These are phyloP conservation scores for Termitomyces sp. DNA, from an alignment of 768 basidiomycete species.

Conservation along the genomic window DNA sequence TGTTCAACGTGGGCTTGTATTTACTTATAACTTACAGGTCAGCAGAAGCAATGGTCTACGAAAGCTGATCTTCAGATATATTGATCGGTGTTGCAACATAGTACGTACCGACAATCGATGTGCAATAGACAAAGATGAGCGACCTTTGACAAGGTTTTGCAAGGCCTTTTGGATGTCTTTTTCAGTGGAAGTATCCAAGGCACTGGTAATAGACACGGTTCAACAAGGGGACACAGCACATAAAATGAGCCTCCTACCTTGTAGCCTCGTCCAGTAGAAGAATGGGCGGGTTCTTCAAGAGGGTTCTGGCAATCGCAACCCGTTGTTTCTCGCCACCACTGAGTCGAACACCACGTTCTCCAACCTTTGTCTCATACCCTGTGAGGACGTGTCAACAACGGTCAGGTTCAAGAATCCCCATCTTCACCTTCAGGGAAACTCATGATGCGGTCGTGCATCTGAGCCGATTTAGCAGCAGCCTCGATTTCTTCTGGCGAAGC, in stretches of 20 bases:
- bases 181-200: slow-evolving; percentile 88
- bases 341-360: slow-evolving; percentile 84
- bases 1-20: neutral
- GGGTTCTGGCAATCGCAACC: slow-evolving; percentile 82
- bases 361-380: slow-evolving; percentile 82
- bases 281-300: slow-evolving; percentile 84
- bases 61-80: slow-evolving; percentile 18
- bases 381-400: neutral
- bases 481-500: slow-evolving; percentile 73
- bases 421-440: slow-evolving; percentile 70
- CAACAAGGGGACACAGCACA: neutral
- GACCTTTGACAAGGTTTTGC: slow-evolving; percentile 72
- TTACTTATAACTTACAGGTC: slow-evolving; percentile 47
- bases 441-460: slow-evolving; percentile 85
- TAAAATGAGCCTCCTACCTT: slow-evolving; percentile 38
- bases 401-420: neutral
- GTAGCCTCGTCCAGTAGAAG: slow-evolving; percentile 79
- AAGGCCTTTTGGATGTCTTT: slow-evolving; percentile 87
- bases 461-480: slow-evolving; percentile 74
- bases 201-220: slow-evolving; percentile 37
- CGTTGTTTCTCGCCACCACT: slow-evolving; percentile 91
- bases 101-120: slow-evolving; percentile 72
- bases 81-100: slow-evolving; percentile 3
- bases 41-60: slow-evolving; percentile 54
- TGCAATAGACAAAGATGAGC: slow-evolving; percentile 76